These are phyloP conservation scores for Prunus mume DNA, from an alignment of 306 rosid genomes.

Conservation along the genomic window DNA sequence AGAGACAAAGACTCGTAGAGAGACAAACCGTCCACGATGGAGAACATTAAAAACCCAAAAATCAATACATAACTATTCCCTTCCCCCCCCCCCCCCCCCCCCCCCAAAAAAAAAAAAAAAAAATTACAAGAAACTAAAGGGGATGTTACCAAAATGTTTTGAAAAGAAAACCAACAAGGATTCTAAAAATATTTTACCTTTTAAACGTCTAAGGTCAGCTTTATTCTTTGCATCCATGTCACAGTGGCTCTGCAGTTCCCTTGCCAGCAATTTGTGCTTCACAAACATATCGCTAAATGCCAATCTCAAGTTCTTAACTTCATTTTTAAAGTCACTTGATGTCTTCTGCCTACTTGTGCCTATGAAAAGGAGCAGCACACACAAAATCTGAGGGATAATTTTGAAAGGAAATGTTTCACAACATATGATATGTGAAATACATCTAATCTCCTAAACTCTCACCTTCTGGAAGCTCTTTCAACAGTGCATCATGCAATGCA, in stretches of 20 bases:
- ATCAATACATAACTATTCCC: not conserved
- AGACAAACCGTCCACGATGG: not conserved
- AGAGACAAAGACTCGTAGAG: not conserved
- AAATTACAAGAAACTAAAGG: not conserved
- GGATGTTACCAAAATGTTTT: not conserved
- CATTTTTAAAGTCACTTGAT: slow-evolving; percentile 37
- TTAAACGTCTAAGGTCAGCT: slow-evolving; percentile 51
- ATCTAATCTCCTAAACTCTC: slow-evolving; percentile 24
- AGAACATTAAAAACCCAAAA: not conserved
- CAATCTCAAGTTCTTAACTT: slow-evolving; percentile 63
- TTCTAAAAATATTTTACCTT: slow-evolving; percentile 42
- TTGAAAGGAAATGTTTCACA: slow-evolving; percentile 9
- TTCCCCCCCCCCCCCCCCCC: not conserved
- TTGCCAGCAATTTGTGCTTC: slow-evolving; percentile 60
- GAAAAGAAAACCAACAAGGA: not conserved
- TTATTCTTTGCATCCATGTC: slow-evolving; percentile 68
- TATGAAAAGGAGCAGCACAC: slow-evolving; percentile 41
- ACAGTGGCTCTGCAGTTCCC: slow-evolving; percentile 52
- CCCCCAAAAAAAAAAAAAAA: not conserved
- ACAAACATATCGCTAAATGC: slow-evolving; percentile 54
- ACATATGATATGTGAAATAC: slow-evolving; percentile 2
- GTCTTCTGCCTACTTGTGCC: slow-evolving; percentile 52
- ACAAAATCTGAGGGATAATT: slow-evolving; percentile 23
- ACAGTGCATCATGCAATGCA: slow-evolving; percentile 47
- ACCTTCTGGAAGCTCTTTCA: slow-evolving; percentile 62